phyloP scores from a whole-genome alignment of 2,329 filamentous ascomycete species.

The Penicillium sp. region DNA sequence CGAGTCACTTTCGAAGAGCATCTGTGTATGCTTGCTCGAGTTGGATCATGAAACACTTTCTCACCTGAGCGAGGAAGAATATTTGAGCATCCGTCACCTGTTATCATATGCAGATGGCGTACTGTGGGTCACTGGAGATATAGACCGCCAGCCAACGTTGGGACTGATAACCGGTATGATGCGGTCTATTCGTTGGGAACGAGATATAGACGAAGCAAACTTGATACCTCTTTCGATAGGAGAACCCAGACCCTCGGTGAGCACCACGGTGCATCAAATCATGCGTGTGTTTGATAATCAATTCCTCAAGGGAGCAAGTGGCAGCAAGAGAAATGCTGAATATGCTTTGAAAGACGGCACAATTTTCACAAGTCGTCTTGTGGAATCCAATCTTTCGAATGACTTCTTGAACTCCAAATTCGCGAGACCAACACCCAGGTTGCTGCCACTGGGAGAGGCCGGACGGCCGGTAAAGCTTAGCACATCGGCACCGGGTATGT shows the following conservation, averaged over 20 bases:
- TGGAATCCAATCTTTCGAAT: constrained; percentile 19
- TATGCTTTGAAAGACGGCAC: constrained; percentile 18
- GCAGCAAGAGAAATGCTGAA: constrained; percentile 19
- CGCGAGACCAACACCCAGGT: constrained; percentile 15
- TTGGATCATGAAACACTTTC: not conserved
- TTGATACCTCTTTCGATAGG: constrained; percentile 23
- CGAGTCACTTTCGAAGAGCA: not conserved
- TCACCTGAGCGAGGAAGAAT: constrained; percentile 18
- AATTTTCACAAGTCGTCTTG: constrained; percentile 21
- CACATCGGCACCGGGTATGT: constrained; percentile 17
- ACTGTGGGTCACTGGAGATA: constrained; percentile 34
- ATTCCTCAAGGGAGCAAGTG: constrained; percentile 13
- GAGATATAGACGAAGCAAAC: constrained; percentile 27
- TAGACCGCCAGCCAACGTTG: constrained; percentile 22
- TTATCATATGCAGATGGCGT: constrained; percentile 24
- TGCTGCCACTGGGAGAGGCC: constrained; percentile 15
- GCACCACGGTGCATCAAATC: constrained; percentile 10
- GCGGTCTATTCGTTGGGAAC: constrained; percentile 31
- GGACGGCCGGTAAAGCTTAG: constrained; percentile 18
- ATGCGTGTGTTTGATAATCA: constrained; percentile 19
- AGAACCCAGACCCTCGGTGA: constrained; percentile 6
- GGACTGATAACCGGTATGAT: constrained; percentile 31
- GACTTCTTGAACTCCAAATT: constrained; percentile 17
- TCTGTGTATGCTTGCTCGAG: constrained; percentile 10
- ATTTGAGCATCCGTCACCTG: constrained; percentile 23